phyloP scores from a whole-genome alignment of 2,329 filamentous ascomycete species.

The Pezicula rhizophila region DNA sequence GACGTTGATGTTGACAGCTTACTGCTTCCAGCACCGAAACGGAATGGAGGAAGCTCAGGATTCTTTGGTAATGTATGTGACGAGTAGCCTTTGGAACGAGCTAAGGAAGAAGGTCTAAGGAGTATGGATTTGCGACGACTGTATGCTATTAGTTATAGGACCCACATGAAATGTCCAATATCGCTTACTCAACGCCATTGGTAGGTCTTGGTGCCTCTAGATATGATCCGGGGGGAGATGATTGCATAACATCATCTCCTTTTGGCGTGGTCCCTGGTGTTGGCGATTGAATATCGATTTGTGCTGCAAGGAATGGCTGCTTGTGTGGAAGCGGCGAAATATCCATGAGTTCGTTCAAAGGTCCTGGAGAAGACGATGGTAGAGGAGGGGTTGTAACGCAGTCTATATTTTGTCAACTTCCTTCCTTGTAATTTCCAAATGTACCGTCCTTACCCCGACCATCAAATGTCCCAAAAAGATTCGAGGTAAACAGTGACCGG shows the following conservation, averaged over 20 bases:
- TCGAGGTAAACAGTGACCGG: conserved; percentile 75
- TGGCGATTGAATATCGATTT: conserved; percentile 66
- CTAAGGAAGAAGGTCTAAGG: conserved; percentile 68
- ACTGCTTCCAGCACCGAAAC: conserved; percentile 55
- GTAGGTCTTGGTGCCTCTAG: conserved; percentile 42
- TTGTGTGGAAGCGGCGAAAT: conserved; percentile 92
- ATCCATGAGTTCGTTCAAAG: conserved; percentile 75
- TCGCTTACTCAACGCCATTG: conserved; percentile 46
- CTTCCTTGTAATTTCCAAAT: conserved; percentile 23
- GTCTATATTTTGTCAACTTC: conserved; percentile 43
- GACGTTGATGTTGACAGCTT: conserved; percentile 47
- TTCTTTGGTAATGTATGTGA: conserved; percentile 57
- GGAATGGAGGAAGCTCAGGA: conserved; percentile 66
- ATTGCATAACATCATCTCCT: conserved; percentile 46
- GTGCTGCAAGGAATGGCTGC: conserved; percentile 52
- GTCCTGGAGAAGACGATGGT: conserved; percentile 74
- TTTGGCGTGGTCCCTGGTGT: conserved; percentile 49
- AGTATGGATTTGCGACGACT: conserved; percentile 64
- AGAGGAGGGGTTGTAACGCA: conserved; percentile 79
- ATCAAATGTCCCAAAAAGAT: conserved; percentile 54
- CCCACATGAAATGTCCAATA: conserved; percentile 14
- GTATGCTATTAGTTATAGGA: conserved; percentile 17
- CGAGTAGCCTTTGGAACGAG: conserved; percentile 68
- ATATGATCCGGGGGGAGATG: conserved; percentile 44
- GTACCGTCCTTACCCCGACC: conserved; percentile 46